phyloP scores from a whole-genome alignment of 1,139 yeast species.

The Protomyces lactucae-debilis region DNA sequence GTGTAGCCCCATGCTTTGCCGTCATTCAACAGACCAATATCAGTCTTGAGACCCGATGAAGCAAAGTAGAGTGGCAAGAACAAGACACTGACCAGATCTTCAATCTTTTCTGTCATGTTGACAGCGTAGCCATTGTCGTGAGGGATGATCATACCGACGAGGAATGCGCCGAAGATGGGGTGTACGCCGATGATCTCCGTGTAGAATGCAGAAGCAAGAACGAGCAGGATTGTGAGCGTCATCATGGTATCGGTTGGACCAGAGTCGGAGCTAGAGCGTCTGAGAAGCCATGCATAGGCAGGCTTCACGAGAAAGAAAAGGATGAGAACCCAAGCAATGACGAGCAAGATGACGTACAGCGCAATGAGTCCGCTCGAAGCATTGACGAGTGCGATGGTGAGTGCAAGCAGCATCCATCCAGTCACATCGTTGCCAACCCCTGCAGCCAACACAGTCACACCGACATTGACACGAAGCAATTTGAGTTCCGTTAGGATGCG shows the following conservation, averaged over 20 bases:
- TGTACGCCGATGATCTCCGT: constrained; percentile 79
- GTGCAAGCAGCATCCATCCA: constrained; percentile 77
- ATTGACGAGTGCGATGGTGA: constrained; percentile 69
- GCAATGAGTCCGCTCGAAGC: constrained; percentile 64
- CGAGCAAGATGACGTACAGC: constrained; percentile 59
- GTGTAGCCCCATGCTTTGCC: constrained; percentile 77
- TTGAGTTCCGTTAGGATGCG: constrained; percentile 69
- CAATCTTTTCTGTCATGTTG: constrained; percentile 64
- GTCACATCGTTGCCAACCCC: constrained; percentile 72
- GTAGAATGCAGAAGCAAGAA: constrained; percentile 64
- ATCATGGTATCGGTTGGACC: constrained; percentile 66
- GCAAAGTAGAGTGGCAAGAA: constrained; percentile 75
- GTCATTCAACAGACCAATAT: constrained; percentile 55
- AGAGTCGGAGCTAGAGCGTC: constrained; percentile 50
- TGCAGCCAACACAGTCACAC: constrained; percentile 73
- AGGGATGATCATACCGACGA: constrained; percentile 72
- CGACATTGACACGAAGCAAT: constrained; percentile 65
- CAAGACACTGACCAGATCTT: constrained; percentile 65
- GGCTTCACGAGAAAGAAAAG: constrained; percentile 55
- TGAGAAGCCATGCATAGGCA: constrained; percentile 46
- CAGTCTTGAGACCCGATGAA: constrained; percentile 65
- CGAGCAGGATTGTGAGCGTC: constrained; percentile 51
- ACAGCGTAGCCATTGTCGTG: constrained; percentile 69
- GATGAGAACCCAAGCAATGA: constrained; percentile 62
- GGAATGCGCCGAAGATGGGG: constrained; percentile 75